Conservation (phyloP, 805 yeast species). For the Zygotorulaspora chibaensis region DNA sequence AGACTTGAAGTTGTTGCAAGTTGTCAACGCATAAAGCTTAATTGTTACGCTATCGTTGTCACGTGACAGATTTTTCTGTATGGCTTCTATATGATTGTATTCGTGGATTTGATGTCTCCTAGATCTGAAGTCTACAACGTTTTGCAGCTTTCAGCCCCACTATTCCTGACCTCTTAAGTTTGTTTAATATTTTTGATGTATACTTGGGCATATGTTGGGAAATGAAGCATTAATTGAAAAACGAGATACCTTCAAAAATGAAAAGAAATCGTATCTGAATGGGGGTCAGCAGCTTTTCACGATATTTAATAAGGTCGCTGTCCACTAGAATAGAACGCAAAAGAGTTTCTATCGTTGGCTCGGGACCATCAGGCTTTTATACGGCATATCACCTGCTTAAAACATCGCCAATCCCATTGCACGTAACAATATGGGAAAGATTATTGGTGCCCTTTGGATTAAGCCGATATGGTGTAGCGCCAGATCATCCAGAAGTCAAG, state of each 20-base stretch:
- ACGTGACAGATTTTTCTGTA: neutral
- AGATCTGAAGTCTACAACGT: too few relatives aligned
- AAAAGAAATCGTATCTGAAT: neutral
- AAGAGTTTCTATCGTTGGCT: constrained; percentile 73
- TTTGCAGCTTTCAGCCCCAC: too few relatives aligned
- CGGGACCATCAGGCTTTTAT: constrained; percentile 97
- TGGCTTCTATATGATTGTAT: neutral
- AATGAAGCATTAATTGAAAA: neutral
- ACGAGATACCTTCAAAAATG: neutral
- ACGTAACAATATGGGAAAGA: constrained; percentile 75
- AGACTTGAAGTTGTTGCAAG: too few relatives aligned
- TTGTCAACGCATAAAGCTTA: too few relatives aligned
- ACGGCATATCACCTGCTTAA: constrained; percentile 71
- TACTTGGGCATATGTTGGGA: too few relatives aligned
- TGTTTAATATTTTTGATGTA: too few relatives aligned
- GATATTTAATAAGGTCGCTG: constrained; percentile 4
- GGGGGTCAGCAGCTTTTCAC: neutral
- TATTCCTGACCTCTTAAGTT: too few relatives aligned
- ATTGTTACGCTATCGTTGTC: neutral
- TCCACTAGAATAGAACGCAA: constrained; percentile 10
- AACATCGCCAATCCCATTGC: constrained; percentile 38
- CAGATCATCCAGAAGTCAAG: constrained; percentile 97
- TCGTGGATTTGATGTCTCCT: too few relatives aligned
- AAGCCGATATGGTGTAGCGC: constrained; percentile 95
- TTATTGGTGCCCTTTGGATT: constrained; percentile 90